phyloP scores from a whole-genome alignment of 2,329 filamentous ascomycete genomes.

The Curvularia sp. region DNA sequence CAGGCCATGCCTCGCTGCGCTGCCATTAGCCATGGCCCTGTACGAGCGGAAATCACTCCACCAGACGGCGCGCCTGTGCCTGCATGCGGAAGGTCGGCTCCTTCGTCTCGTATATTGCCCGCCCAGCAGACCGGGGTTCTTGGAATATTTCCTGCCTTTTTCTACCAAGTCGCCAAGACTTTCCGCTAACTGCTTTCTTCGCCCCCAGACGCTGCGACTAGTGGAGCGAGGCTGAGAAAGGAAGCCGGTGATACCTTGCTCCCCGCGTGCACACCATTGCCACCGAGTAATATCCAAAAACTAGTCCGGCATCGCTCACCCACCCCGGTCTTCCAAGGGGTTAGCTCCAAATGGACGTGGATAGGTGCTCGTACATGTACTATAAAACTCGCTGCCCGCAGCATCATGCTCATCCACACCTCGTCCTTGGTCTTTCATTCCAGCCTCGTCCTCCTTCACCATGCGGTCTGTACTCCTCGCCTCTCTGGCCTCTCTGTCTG shows the following conservation, averaged over 20 bases:
- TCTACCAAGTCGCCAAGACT: constrained; percentile 25
- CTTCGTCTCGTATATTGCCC: constrained; percentile 26
- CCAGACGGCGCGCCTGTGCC: constrained; percentile 15
- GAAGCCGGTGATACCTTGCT: constrained; percentile 19
- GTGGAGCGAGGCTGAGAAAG: constrained; percentile 19
- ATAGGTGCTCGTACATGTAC: neutral
- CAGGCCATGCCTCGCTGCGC: constrained; percentile 1
- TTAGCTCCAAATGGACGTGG: constrained; percentile 1
- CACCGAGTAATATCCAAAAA: constrained; percentile 10
- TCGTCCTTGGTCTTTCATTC: constrained; percentile 24
- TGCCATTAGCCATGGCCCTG: neutral
- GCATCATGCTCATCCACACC: constrained; percentile 8
- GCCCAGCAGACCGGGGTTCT: constrained; percentile 17
- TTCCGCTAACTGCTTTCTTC: constrained; percentile 11
- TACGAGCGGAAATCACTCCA: constrained; percentile 13
- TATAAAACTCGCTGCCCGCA: constrained; percentile 21
- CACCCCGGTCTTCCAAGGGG: constrained; percentile 1
- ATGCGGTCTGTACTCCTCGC: constrained; percentile 43
- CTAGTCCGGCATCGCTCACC: constrained; percentile 13
- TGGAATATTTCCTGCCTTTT: constrained; percentile 30
- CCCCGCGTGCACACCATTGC: constrained; percentile 16
- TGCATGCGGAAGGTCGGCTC: constrained; percentile 29
- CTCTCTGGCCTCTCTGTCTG: constrained; percentile 38
- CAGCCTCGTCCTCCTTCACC: constrained; percentile 22
- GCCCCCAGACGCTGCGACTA: constrained; percentile 9